A percentile compares a stretch with the other conserved stretches of the same genome.
phyloP scores from a whole-genome alignment of 768 basidiomycete genomes.

The Clitopilus passeckerianus region DNA sequence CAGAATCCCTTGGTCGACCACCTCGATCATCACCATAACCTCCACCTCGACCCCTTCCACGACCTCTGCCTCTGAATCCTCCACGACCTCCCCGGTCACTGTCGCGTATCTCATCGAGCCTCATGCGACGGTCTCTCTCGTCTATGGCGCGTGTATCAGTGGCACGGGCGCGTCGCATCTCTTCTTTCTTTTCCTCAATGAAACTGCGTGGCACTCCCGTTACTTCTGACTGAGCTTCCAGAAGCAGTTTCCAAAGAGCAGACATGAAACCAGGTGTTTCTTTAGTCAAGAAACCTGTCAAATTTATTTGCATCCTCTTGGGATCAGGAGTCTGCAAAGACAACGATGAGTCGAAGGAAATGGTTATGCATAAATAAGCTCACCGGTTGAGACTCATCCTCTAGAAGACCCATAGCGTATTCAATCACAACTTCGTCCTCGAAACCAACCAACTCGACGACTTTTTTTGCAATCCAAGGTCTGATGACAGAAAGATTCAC shows the following conservation, averaged over 20 bases:
- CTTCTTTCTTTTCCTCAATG: constrained; percentile 89
- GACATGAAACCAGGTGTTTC: constrained; percentile 86
- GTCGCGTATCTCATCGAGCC: constrained; percentile 66
- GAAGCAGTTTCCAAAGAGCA: constrained; percentile 83
- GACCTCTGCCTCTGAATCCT: constrained; percentile 46
- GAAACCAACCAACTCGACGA: constrained; percentile 84
- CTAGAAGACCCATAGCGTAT: constrained; percentile 91
- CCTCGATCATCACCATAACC: constrained; percentile 44
- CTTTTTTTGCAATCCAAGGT: constrained; percentile 94
- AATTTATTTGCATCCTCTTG: constrained; percentile 90
- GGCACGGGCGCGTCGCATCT: constrained; percentile 70
- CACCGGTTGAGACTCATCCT: constrained; percentile 82
- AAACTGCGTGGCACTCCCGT: constrained; percentile 89
- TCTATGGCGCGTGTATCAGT: constrained; percentile 61
- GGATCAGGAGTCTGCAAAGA: constrained; percentile 75
- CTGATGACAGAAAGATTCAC: constrained; percentile 89
- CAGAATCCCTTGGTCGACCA: constrained; percentile 54
- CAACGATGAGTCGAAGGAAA: not conserved
- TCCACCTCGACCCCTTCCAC: constrained; percentile 46
- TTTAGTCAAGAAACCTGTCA: constrained; percentile 89
- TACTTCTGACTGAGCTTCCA: constrained; percentile 87
- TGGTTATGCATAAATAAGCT: constrained; percentile 16
- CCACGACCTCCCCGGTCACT: constrained; percentile 48
- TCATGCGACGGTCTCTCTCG: constrained; percentile 64
- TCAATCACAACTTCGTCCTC: constrained; percentile 98